Percentiles rank a stretch among this genome's conserved stretches.
Conservation (phyloP, 352 stramenopile genomes). For the Globisporangium carolinianum region DNA sequence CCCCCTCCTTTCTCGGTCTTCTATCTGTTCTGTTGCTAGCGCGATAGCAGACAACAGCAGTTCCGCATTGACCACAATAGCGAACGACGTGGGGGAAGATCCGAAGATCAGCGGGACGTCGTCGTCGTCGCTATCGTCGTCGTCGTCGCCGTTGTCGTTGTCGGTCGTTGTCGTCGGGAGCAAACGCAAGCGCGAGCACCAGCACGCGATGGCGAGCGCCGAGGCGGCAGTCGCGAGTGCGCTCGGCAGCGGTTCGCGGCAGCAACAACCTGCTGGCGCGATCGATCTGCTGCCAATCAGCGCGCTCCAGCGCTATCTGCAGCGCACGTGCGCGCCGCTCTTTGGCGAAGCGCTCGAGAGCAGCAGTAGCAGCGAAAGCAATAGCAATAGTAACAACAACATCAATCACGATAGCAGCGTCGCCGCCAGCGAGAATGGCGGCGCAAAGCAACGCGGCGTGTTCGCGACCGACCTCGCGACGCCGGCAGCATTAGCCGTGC, state of each 20-base stretch:
- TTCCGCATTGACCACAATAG: too few species aligned
- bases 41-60: too few species aligned
- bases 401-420: background rate
- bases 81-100: conserved; percentile 6
- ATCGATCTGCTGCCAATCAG: conserved; percentile 34
- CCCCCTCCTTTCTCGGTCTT: too few species aligned
- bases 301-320: conserved; percentile 51
- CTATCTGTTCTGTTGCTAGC: too few species aligned
- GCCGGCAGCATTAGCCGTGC: conserved; percentile 21
- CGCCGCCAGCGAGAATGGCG: background rate
- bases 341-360: conserved; percentile 47
- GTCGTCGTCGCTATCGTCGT: conserved; percentile 11
- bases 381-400: background rate
- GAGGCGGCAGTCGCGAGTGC: conserved; percentile 3
- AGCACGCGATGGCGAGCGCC: conserved; percentile 9
- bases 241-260: conserved; percentile 11
- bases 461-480: conserved; percentile 42
- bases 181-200: conserved; percentile 14
- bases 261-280: conserved; percentile 10
- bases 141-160: background rate
- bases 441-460: background rate
- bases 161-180: conserved; percentile 4
- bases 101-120: conserved; percentile 14
- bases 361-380: background rate
- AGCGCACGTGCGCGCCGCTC: conserved; percentile 59